Base-by-base conservation (phyloP, 1,139 yeast species). In the Nakaseomyces bracarensis region DNA sequence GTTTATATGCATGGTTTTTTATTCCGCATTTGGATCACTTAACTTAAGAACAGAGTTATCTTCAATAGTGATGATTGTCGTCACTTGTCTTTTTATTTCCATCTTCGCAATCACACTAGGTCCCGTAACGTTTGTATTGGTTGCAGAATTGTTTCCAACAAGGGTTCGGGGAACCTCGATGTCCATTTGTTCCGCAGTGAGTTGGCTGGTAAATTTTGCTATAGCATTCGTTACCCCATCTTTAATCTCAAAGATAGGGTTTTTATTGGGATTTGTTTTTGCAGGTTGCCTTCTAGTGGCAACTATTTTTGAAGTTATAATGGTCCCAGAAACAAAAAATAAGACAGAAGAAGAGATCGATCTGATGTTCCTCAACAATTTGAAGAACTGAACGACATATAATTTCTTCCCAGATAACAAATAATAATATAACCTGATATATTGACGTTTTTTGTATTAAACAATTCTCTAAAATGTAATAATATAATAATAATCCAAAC, bases 71-170 rank as follows among this genome's bases (percentile, higher is more conserved):
- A 74, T 77, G 91, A 82, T 85, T 61, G 74, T 77, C 57, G 71
- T 84, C 46, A 77, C 91, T 16, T 81, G 91, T 65, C 61, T 82
- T 49, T 85, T 74, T 69, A 79, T 85, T 47, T 71, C 79, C 66
- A 78, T 74, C 64, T 85, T 84, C 63, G 94, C 95, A 20, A 69
- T 79, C 30, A 79, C 94, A 8, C 81, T 93, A 85, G 95, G 91
- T 36, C 93, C 95, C 48, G 79, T 82, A 52, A 79, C 82, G 33
- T 84, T 73, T 68, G 82, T 81, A 45, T 72, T 82, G 54, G 77
- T 79, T 37, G 75, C 89, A 31, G 95, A 84, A 66, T 67, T 82
- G 43, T 84, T 77, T 67, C 91, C 94, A 49, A 72, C 79, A 49
- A 74, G 83, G 63, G 76, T 82, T 50, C 77, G 83, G 65, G 73